A percentile compares a stretch with the other conserved stretches of the same genome.
These are phyloP conservation scores for Tilletia caries DNA, from an alignment of 1,284 basidiomycete species.

Conservation along the genomic window DNA sequence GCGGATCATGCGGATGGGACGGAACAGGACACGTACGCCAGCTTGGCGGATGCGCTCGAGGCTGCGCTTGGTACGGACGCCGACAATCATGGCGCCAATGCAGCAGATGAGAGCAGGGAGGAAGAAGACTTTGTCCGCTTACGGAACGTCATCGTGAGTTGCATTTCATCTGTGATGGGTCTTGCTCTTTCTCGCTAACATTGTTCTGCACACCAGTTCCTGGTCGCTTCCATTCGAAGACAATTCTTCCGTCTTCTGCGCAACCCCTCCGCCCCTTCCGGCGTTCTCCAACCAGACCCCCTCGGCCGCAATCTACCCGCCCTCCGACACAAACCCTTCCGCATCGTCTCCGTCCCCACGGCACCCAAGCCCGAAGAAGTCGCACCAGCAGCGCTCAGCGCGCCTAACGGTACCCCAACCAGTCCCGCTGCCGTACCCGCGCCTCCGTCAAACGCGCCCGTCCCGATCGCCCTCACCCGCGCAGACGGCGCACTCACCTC, in stretches of 20 bases:
- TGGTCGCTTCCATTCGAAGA: conserved; percentile 5
- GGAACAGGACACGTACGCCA: not conserved
- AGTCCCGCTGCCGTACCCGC: not conserved
- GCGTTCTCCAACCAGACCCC: not conserved
- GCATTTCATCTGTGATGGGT: too few relatives aligned
- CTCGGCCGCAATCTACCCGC: not conserved
- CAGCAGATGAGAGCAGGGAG: conserved; percentile 10
- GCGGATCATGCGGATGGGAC: conserved; percentile 5
- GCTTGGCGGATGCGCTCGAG: not conserved
- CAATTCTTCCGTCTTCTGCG: not conserved
- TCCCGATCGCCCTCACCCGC: not conserved
- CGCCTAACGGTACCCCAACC: not conserved
- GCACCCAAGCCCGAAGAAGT: not conserved
- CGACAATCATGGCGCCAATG: not conserved
- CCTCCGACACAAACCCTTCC: not conserved
- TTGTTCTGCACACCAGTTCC: not conserved
- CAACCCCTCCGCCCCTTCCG: not conserved
- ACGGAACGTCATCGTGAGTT: conserved; percentile 10
- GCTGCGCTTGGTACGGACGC: not conserved
- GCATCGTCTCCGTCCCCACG: not conserved
- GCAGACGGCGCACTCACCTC: not conserved
- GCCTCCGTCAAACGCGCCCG: too few relatives aligned
- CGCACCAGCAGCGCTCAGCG: not conserved
- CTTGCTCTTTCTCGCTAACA: too few relatives aligned
- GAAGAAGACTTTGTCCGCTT: conserved; percentile 10